Evolutionary conservation across 2,329 filamentous ascomycete genomes (phyloP), one percentile per base, ranked within the genome.

Genomic region (Calycina herbarum): DNA sequence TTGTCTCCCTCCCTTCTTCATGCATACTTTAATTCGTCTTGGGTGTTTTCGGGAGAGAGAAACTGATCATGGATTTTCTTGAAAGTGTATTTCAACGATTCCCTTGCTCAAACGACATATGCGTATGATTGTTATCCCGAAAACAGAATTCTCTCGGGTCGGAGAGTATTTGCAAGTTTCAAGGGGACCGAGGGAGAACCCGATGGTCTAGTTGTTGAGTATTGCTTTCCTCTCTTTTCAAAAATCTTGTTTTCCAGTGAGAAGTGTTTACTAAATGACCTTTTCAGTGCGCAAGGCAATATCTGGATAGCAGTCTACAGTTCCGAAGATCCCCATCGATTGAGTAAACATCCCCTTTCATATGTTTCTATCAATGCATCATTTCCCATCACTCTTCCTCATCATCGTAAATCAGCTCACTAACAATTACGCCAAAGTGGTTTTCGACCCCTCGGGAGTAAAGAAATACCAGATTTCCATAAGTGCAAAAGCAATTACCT

Each of bases 121-220:
- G 73, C 74, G 2, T 75, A 73, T 57, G 75, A 78, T 58, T 78
- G 77, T 62, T 75, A 77, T 61, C 66, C 75, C 6, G 73, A 73
- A 62, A 70, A 68, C 1, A 76, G 76, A 5, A 68, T 59, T 38
- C 70, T 77, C 45, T 74, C 76, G 8, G 76, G 77, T 57, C 66
- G 71, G 54, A 71, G 74, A 5, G 48, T 73, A 67, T 5, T 72
- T 64, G 62, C 59, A n/a, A 59, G 75, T 17, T 64, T 64, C 48
- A 51, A n/a, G 10, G 63, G 48, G 3, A 57, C 63, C 5, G 58
- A 27, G 11, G 40, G 71, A 15, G 75, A 78, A 64, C 76, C 76
- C 2, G 76, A 78, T 68, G 76, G 77, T 2, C 76, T 78, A 74
- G 75, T 78, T 8, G 66, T 77, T 11, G 77, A 78, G 76, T 78